phyloP scores from a whole-genome alignment of 169 alveolate genomes.

The Theileria annulata region DNA sequence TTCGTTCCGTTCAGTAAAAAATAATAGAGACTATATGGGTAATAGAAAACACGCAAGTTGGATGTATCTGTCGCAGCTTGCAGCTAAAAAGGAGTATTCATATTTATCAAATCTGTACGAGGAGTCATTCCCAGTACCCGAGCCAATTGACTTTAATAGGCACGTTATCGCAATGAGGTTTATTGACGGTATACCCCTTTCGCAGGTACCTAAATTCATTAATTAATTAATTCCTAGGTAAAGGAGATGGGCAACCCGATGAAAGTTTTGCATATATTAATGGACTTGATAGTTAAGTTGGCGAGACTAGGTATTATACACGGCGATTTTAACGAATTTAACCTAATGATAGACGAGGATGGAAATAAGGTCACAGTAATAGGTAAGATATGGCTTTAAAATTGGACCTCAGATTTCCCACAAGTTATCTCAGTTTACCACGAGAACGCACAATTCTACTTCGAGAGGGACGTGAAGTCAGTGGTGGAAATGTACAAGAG shows the following conservation, averaged over 20 bases:
- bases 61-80: constrained; percentile 97
- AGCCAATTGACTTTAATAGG: constrained; percentile 95
- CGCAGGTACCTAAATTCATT: constrained; percentile 74
- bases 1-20: constrained; percentile 95
- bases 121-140: constrained; percentile 94
- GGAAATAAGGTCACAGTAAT: constrained; percentile 86
- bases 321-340: constrained; percentile 98
- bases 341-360: constrained; percentile 86
- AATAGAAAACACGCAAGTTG: constrained; percentile 94
- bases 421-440: constrained; percentile 95
- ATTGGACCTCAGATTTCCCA: constrained; percentile 90
- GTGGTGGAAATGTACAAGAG: constrained; percentile 87
- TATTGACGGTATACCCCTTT: constrained; percentile 92
- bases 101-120: constrained; percentile 93
- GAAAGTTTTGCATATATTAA: constrained; percentile 66
- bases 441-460: constrained; percentile 91
- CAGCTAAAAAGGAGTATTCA: constrained; percentile 97
- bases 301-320: constrained; percentile 96
- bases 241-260: constrained; percentile 49
- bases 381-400: constrained; percentile 66
- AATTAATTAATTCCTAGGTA: constrained; percentile 35
- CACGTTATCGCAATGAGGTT: constrained; percentile 97
- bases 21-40: constrained; percentile 96
- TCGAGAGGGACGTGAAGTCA: constrained; percentile 93
- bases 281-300: constrained; percentile 83